Conservation (phyloP, 1,284 basidiomycete species). For the Trichosporon sp. region DNA sequence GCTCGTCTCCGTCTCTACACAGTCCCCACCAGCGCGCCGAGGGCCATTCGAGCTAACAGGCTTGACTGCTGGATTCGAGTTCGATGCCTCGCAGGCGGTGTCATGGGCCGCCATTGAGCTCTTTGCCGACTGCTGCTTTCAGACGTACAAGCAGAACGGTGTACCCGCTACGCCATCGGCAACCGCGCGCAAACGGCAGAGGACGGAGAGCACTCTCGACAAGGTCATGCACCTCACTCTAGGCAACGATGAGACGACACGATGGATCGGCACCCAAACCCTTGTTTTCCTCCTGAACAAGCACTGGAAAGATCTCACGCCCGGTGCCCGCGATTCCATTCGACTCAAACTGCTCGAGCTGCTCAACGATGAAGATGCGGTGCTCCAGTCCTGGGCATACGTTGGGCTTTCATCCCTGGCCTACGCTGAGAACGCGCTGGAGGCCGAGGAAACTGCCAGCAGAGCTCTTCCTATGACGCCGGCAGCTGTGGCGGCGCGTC, state of each 20-base stretch:
- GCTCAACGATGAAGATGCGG: conserved; percentile 67
- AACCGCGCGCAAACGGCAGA: conserved; percentile 58
- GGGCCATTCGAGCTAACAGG: conserved; percentile 36
- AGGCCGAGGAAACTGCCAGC: neutral
- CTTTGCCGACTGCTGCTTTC: conserved; percentile 75
- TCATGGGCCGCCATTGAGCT: conserved; percentile 80
- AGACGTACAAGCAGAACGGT: conserved; percentile 20
- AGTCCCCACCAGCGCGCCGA: neutral
- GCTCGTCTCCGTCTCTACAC: conserved; percentile 21
- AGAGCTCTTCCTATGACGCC: conserved; percentile 34
- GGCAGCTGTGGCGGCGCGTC: conserved; percentile 19
- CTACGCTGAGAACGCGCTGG: conserved; percentile 22
- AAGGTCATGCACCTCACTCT: conserved; percentile 63
- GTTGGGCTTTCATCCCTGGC: conserved; percentile 67
- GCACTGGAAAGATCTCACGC: conserved; percentile 68
- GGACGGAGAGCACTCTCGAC: conserved; percentile 61
- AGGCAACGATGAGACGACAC: conserved; percentile 46
- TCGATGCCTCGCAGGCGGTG: conserved; percentile 69
- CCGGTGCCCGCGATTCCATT: conserved; percentile 64
- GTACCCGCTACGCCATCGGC: conserved; percentile 6
- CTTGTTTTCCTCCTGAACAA: conserved; percentile 80
- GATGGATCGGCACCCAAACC: conserved; percentile 68
- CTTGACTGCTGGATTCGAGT: conserved; percentile 65
- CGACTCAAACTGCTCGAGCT: conserved; percentile 64
- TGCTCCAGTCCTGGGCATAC: conserved; percentile 78